These are phyloP conservation scores for Kodamaea fungicola DNA, from an alignment of 1,139 yeast species.

Conservation along the genomic window DNA sequence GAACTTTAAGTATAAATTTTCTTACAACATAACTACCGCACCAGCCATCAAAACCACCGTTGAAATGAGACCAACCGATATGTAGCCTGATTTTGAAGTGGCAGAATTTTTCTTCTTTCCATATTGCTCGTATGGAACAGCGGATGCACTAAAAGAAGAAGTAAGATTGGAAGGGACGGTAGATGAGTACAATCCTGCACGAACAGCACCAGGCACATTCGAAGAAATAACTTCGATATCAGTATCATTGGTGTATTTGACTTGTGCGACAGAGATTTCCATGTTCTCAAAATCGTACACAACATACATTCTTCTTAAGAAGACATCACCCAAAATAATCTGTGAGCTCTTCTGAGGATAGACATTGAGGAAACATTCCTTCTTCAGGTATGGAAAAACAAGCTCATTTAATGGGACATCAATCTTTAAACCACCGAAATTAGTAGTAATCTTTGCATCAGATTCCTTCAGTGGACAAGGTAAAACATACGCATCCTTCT, in stretches of 20 bases:
- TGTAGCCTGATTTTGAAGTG: not conserved
- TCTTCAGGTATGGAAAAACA: slow-evolving; percentile 7
- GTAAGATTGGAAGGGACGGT: slow-evolving; percentile 13
- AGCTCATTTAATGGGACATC: slow-evolving; percentile 45
- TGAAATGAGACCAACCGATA: no score
- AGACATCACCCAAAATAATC: slow-evolving; percentile 14
- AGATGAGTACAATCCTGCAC: slow-evolving; percentile 32
- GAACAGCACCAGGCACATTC: slow-evolving; percentile 44
- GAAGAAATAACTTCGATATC: slow-evolving; percentile 27
- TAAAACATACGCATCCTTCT: slow-evolving; percentile 27
- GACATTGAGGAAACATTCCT: slow-evolving; percentile 19
- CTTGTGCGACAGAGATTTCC: slow-evolving; percentile 18
- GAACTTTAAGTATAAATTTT: no score
- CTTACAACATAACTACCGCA: no score
- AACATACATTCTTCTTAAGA: slow-evolving; percentile 20
- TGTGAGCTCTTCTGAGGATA: slow-evolving; percentile 12
- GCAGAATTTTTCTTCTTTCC: not conserved
- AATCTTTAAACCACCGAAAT: slow-evolving; percentile 51
- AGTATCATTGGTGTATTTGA: slow-evolving; percentile 10
- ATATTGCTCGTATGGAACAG: not conserved
- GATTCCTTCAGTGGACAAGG: slow-evolving; percentile 16
- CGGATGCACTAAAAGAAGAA: not conserved
- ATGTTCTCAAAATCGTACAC: slow-evolving; percentile 19
- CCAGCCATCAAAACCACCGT: no score
- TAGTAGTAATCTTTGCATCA: slow-evolving; percentile 27